Conservation (phyloP, 2,329 filamentous ascomycete species). For the Ceratocystis papillata region DNA sequence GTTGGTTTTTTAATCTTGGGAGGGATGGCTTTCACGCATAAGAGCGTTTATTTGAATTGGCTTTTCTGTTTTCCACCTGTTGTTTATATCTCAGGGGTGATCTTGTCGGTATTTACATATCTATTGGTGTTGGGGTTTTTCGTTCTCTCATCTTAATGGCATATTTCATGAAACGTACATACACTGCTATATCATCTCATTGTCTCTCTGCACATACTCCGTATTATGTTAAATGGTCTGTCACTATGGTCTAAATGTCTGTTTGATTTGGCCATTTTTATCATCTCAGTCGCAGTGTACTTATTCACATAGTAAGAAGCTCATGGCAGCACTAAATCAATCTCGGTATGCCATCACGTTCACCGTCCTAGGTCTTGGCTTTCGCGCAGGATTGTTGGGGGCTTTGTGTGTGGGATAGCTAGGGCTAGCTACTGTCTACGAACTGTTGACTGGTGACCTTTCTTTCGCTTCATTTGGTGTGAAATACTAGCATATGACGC, state of each 20-base stretch:
- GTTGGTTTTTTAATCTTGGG: background rate
- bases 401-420: background rate
- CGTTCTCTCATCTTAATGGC: constrained; percentile 11
- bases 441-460: too few species aligned
- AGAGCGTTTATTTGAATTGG: constrained; percentile 8
- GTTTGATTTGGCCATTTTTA: background rate
- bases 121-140: background rate
- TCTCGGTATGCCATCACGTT: constrained; percentile 15
- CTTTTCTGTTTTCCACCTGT: background rate
- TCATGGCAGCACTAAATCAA: constrained; percentile 3
- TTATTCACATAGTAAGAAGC: background rate
- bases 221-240: too few species aligned
- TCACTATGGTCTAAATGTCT: too few species aligned
- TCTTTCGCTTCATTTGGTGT: too few species aligned
- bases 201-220: background rate
- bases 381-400: too few species aligned
- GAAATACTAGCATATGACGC: too few species aligned
- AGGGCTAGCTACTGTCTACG: too few species aligned
- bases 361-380: background rate
- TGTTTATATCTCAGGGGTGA: background rate
- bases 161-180: background rate
- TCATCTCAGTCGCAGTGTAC: background rate
- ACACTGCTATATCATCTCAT: background rate
- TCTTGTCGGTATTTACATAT: background rate
- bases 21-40: background rate